These are phyloP conservation scores for Sugiyamaella qingdaonensis DNA, from an alignment of 805 yeast genomes.

Conservation along the genomic window DNA sequence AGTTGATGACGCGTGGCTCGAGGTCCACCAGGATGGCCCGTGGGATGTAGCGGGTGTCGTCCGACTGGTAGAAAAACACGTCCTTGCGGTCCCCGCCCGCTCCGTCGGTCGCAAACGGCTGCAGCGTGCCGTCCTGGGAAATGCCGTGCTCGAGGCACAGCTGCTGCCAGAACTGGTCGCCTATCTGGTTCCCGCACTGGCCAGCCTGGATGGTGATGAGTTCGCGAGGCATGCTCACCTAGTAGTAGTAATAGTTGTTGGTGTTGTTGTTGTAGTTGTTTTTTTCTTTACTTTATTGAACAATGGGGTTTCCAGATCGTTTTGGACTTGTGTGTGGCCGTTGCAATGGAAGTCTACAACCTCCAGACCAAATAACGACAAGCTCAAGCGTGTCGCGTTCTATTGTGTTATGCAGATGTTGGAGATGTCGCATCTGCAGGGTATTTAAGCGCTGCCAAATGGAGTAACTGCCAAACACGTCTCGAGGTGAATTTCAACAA, in stretches of 20 bases:
- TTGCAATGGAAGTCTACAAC: no score
- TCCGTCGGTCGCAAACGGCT: slow-evolving; percentile 34
- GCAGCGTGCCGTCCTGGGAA: slow-evolving; percentile 52
- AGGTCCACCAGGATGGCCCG: slow-evolving; percentile 80
- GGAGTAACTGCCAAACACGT: not conserved
- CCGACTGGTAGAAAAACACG: slow-evolving; percentile 75
- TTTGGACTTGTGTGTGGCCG: no score
- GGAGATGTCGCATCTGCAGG: no score
- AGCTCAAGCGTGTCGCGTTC: not conserved
- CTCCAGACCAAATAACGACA: no score
- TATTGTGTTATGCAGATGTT: not conserved
- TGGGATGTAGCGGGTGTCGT: slow-evolving; percentile 77
- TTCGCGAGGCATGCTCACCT: slow-evolving; percentile 31
- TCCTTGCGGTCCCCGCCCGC: slow-evolving; percentile 66
- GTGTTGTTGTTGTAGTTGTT: no score
- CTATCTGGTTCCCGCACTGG: slow-evolving; percentile 97
- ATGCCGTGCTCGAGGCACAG: slow-evolving; percentile 85
- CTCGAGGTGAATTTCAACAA: no score
- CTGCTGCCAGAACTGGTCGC: slow-evolving; percentile 89
- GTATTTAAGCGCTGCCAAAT: no score
- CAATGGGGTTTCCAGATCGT: no score
- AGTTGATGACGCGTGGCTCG: slow-evolving; percentile 78
- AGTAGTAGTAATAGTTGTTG: not conserved
- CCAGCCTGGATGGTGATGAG: slow-evolving; percentile 46
- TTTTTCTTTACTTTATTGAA: no score